Conservation (phyloP, 1,284 basidiomycete genomes). For the Pisolithus thermaeus region DNA sequence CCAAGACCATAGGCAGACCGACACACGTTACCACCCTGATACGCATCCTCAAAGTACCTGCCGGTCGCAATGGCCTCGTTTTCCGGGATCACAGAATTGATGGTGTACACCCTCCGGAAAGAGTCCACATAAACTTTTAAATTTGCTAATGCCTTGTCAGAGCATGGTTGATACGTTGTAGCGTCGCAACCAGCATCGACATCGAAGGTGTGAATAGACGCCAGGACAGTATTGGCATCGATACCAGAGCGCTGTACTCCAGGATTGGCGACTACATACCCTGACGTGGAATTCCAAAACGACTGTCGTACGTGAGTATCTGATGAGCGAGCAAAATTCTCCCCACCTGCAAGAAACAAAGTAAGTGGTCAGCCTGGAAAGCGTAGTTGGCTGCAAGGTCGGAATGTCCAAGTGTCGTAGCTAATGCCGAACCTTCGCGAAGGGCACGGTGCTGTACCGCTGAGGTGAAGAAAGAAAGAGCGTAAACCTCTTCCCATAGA, state of each 20-base stretch:
- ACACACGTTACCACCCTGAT: constrained; percentile 47
- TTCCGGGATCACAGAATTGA: constrained; percentile 44
- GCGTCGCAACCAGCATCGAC: constrained; percentile 44
- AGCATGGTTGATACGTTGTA: constrained; percentile 55
- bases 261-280: constrained; percentile 54
- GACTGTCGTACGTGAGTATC: constrained; percentile 30
- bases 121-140: constrained; percentile 48
- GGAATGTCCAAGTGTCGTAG: constrained; percentile 38
- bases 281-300: constrained; percentile 49
- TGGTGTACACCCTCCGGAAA: constrained; percentile 46
- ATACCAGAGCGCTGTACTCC: constrained; percentile 53
- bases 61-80: constrained; percentile 45
- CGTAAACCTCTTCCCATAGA: constrained; percentile 60
- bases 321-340: neutral
- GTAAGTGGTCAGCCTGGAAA: constrained; percentile 42
- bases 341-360: constrained; percentile 57
- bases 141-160: constrained; percentile 50
- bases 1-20: neutral
- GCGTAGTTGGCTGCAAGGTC: constrained; percentile 36
- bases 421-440: constrained; percentile 50
- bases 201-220: constrained; percentile 55
- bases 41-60: constrained; percentile 50
- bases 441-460: constrained; percentile 55
- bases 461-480: constrained; percentile 58
- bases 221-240: constrained; percentile 56